Evolutionary conservation across 345 rosid genomes (phyloP), one percentile per base, ranked within the genome.

Genomic region (Stellera chamaejasme): DNA sequence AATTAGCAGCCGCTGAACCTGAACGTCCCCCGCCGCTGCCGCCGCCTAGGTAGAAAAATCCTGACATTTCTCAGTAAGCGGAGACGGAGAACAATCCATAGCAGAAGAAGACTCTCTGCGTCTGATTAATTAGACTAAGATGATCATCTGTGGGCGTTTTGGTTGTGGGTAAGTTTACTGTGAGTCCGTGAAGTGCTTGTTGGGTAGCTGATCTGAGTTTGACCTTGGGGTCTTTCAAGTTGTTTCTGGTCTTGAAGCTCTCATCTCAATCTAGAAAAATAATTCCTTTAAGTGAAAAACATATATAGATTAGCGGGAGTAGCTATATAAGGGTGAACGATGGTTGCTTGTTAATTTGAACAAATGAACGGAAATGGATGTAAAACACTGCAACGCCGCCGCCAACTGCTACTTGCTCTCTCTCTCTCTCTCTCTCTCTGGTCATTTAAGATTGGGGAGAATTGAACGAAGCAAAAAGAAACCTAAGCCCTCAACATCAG

Each of bases 41-140:
- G 39, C 39, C 39, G 28, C 90, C 82, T 82, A 90, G 82, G 80
- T 87, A 82, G 75, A 84, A 90, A 79, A 84, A 87, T 27, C 95
- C 90, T 48, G 97, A 84, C 97, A 90, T 90, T 65, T 78, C 62
- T 74, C 54, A 70, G 70, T 32, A 70, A 66, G 62, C 71, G 65
- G 73, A 62, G 61, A 59, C 65, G 39, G 39, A 32, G 5, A 32
- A 63, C 69, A 75, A 71, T 73, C 85, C 73, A 77, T 81, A 79
- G 70, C 85, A 75, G 68, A 66, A 65, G 70, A 7, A 32, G 39
- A 32, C 39, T 7, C 5, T 32, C 39, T 32, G 39, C n/a, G n/a
- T n/a, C n/a, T n/a, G n/a, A n/a, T 32, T 32, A 32, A 32, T 32
- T 32, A 32, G 39, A 7, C 5, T 32, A 3, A 32, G 3, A 32